These are phyloP conservation scores for Hypoxylon intermedium DNA, from an alignment of 495 filamentous ascomycete species.

Conservation along the genomic window DNA sequence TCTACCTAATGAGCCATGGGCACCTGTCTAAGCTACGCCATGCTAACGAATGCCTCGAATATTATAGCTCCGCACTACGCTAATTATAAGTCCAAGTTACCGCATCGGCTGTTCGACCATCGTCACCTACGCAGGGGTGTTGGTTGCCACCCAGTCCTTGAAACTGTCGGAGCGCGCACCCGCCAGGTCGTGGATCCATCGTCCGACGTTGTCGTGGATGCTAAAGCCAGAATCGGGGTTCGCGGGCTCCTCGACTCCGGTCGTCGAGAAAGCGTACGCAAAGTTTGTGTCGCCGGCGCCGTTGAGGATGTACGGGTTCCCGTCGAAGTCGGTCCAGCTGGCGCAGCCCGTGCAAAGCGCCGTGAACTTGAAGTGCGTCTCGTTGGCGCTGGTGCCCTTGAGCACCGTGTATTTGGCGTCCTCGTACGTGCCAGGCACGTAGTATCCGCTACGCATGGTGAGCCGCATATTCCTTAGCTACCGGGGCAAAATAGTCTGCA, in stretches of 20 bases:
- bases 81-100: slow-evolving; percentile 31
- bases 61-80: slow-evolving; percentile 31
- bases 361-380: slow-evolving; percentile 55
- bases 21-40: slow-evolving; percentile 26
- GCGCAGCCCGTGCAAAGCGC: slow-evolving; percentile 53
- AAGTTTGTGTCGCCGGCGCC: slow-evolving; percentile 46
- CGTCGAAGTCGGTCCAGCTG: slow-evolving; percentile 52
- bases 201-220: slow-evolving; percentile 56
- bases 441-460: slow-evolving; percentile 49
- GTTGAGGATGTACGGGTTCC: slow-evolving; percentile 49
- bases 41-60: slow-evolving; percentile 33
- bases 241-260: slow-evolving; percentile 46
- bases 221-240: slow-evolving; percentile 46
- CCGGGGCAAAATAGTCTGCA: not conserved
- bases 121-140: slow-evolving; percentile 33
- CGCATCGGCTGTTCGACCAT: slow-evolving; percentile 5
- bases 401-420: slow-evolving; percentile 50
- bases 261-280: slow-evolving; percentile 49
- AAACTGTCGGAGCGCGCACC: slow-evolving; percentile 41
- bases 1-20: slow-evolving; percentile 10
- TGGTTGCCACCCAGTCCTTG: slow-evolving; percentile 36
- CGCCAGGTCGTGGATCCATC: slow-evolving; percentile 51
- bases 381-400: slow-evolving; percentile 52
- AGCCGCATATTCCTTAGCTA: not conserved
- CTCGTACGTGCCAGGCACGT: slow-evolving; percentile 46